Conservation (phyloP, 78 protist genomes). For the Planoprotostelium fungivorum region DNA sequence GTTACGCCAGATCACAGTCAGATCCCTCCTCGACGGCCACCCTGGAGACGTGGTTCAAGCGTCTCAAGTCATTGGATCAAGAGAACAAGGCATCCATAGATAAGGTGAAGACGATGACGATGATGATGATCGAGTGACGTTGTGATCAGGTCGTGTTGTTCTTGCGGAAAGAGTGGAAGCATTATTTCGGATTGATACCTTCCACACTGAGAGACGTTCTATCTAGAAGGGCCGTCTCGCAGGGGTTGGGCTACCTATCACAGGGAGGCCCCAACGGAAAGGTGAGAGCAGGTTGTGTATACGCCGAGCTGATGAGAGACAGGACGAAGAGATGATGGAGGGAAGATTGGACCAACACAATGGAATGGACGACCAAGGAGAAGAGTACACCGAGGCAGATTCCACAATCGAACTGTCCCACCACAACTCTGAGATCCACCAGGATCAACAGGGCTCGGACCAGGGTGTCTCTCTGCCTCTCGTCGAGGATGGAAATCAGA, state of each 20-base stretch:
- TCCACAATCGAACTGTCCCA: no score
- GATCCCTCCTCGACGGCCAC: background rate
- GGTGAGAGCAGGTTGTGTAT: background rate
- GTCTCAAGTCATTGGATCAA: background rate
- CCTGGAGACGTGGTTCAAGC: background rate
- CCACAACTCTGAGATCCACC: no score
- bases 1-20: background rate
- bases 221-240: background rate
- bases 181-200: background rate
- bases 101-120: background rate
- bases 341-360: no score
- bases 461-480: no score
- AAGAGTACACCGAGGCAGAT: background rate
- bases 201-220: background rate
- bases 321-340: background rate
- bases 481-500: no score
- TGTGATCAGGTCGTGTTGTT: background rate
- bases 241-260: background rate
- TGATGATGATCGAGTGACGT: background rate
- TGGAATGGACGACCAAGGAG: background rate
- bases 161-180: background rate
- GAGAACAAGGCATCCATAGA: background rate
- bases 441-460: no score
- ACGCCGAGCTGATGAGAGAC: background rate
- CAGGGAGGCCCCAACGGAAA: background rate